Evolutionary conservation across 169 alveolate genomes (phyloP), one percentile per base, ranked within the genome.

Genomic region (Blepharisma undulans): DNA sequence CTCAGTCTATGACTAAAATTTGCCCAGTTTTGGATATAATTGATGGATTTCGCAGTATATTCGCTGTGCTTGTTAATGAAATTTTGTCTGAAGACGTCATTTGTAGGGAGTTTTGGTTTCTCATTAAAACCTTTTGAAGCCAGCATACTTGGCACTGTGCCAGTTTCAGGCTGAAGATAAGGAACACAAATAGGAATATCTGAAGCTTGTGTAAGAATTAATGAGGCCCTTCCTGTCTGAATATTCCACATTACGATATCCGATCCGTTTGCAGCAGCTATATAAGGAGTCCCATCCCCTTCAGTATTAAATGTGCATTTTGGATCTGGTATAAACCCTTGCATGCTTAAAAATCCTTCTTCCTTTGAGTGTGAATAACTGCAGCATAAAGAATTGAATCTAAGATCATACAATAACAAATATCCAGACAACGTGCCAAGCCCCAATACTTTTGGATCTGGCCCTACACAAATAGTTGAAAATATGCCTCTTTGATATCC

Each of bases 161-260:
- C 27, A 32, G 91, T 86, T 12, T 86, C 84, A 25, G 80, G 84
- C 25, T 19, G 25, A 19, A 86, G 66, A 27, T 61, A 86, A 29
- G 91, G 91, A 27, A 72, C 59, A 61, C 29, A 25, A 12, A 86
- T 19, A 19, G 81, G 84, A 48, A 21, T 72, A 25, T 86, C 91
- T 66, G 81, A 29, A 18, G 25, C 27, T 27, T 30, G 48, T 27
- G 80, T 86, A 25, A 86, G 29, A 25, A 71, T 21, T 21, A 86
- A 19, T 66, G 91, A 27, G 1, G 91, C 27, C 33, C 84, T 27
- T 18, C 72, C 84, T 86, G 91, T 71, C 8, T 27, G 27, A 14
- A 86, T 19, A 19, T 86, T 48, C 91, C 91, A 86, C 80, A 86
- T 60, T 27, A 72, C 29, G 84, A 86, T 34, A 61, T 86, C 91